Evolutionary conservation across 2,329 filamentous ascomycete genomes (phyloP).

Genomic region (Xylariaceae sp.): DNA sequence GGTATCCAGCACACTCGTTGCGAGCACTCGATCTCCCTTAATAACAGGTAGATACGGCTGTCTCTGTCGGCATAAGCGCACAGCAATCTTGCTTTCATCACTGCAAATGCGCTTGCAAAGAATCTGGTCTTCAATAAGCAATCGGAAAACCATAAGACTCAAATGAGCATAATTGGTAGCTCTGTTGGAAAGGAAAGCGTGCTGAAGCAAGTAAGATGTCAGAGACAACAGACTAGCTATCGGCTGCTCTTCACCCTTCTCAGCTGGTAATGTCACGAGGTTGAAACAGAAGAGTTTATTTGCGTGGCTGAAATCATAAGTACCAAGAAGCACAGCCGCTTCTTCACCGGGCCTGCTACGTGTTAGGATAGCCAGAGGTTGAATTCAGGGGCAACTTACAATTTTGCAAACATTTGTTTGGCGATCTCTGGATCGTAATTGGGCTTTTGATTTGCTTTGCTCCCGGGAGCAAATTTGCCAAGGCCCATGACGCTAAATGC

Average conservation of each 20-base stretch:
- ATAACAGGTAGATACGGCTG: slow-evolving; percentile 79
- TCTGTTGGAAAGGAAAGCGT: slow-evolving; percentile 79
- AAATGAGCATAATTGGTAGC: slow-evolving; percentile 80
- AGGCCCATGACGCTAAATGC: slow-evolving; percentile 84
- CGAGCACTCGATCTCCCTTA: slow-evolving; percentile 67
- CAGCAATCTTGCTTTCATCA: slow-evolving; percentile 66
- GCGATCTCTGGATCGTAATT: slow-evolving; percentile 73
- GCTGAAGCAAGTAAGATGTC: slow-evolving; percentile 88
- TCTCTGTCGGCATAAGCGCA: slow-evolving; percentile 85
- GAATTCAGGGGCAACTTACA: slow-evolving; percentile 54
- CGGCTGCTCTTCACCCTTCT: slow-evolving; percentile 66
- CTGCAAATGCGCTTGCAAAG: slow-evolving; percentile 82
- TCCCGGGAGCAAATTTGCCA: slow-evolving; percentile 66
- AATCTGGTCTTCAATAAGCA: slow-evolving; percentile 79
- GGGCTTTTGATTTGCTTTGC: slow-evolving; percentile 54
- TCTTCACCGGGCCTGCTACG: slow-evolving; percentile 66
- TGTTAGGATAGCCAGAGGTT: slow-evolving; percentile 19
- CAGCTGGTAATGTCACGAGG: slow-evolving; percentile 62
- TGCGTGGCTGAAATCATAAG: slow-evolving; percentile 89
- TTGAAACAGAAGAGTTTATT: slow-evolving; percentile 95
- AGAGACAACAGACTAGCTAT: slow-evolving; percentile 82
- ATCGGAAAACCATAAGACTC: slow-evolving; percentile 77
- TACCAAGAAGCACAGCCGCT: slow-evolving; percentile 74
- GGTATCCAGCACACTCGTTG: slow-evolving; percentile 75
- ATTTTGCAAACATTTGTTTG: slow-evolving; percentile 72